phyloP scores from a whole-genome alignment of 2,329 filamentous ascomycete genomes.

The Escovopsis weberi region DNA sequence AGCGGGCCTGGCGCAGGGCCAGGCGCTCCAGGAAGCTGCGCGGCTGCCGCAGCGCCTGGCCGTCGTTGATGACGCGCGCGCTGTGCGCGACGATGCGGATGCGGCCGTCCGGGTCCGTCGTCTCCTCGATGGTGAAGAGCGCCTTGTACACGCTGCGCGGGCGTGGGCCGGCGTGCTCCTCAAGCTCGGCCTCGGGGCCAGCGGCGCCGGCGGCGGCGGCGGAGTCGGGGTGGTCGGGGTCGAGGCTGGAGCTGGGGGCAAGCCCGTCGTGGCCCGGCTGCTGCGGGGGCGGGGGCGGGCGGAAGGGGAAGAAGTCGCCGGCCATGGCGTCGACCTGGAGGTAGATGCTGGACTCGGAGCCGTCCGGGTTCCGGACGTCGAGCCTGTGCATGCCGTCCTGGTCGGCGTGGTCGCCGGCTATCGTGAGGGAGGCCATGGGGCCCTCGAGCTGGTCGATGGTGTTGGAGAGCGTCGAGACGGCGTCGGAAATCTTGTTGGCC shows the following conservation, averaged over 20 bases:
- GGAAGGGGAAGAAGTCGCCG: slow-evolving; percentile 64
- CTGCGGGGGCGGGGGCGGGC: slow-evolving; percentile 68
- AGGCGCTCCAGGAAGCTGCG: slow-evolving; percentile 57
- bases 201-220: slow-evolving; percentile 13
- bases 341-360: slow-evolving; percentile 42
- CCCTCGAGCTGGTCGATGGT: slow-evolving; percentile 46
- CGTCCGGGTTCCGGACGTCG: slow-evolving; percentile 41
- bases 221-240: slow-evolving; percentile 10
- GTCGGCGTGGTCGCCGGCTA: slow-evolving; percentile 25
- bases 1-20: slow-evolving; percentile 46
- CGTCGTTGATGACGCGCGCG: slow-evolving; percentile 40
- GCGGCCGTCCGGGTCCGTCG: slow-evolving; percentile 43
- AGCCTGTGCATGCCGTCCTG: slow-evolving; percentile 34
- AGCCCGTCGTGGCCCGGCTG: slow-evolving; percentile 14
- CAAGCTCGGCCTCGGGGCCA: slow-evolving; percentile 18
- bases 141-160: slow-evolving; percentile 47
- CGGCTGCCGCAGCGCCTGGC: slow-evolving; percentile 14
- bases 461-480: slow-evolving; percentile 51
- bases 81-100: slow-evolving; percentile 46
- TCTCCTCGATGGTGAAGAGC: slow-evolving; percentile 53
- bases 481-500: slow-evolving; percentile 38
- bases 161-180: slow-evolving; percentile 14
- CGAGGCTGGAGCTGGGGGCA: slow-evolving; percentile 28
- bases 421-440: slow-evolving; percentile 38
- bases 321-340: slow-evolving; percentile 55